Percentiles rank a stretch among this genome's conserved stretches.
These are phyloP conservation scores for Camellia oleifera DNA, from an alignment of 179 eudicot genomes.

Conservation along the genomic window DNA sequence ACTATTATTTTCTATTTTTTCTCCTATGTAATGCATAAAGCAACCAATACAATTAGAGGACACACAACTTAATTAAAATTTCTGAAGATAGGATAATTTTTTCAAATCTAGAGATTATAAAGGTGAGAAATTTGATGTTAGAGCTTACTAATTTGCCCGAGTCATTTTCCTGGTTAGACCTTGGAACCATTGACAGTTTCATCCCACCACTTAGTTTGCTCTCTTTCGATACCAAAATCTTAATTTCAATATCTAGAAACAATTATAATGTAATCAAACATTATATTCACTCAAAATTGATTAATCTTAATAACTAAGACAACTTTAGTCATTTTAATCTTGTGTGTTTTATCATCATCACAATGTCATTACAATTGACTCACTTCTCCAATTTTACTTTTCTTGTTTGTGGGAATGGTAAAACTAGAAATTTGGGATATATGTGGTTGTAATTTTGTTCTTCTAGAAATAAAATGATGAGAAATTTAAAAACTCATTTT, in stretches of 20 bases:
- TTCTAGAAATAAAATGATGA: no score
- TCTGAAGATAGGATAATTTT: background rate
- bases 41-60: no score
- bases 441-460: no score
- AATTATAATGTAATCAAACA: background rate
- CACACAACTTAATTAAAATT: no score
- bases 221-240: background rate
- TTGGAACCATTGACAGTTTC: slow-evolving; percentile 6
- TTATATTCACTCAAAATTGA: background rate
- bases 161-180: slow-evolving; percentile 9
- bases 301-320: background rate
- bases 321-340: background rate
- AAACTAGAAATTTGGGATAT: no score
- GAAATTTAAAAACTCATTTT: no score
- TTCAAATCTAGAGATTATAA: background rate
- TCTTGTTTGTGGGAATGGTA: no score
- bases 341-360: background rate
- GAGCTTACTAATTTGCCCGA: background rate
- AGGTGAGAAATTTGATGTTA: background rate
- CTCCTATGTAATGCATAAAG: no score
- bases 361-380: background rate
- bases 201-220: background rate
- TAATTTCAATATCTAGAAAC: background rate
- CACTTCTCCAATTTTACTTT: background rate
- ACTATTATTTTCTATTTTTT: no score